Base-by-base conservation (phyloP, 2,329 filamentous ascomycete species). In the Ophiostoma quercus region DNA sequence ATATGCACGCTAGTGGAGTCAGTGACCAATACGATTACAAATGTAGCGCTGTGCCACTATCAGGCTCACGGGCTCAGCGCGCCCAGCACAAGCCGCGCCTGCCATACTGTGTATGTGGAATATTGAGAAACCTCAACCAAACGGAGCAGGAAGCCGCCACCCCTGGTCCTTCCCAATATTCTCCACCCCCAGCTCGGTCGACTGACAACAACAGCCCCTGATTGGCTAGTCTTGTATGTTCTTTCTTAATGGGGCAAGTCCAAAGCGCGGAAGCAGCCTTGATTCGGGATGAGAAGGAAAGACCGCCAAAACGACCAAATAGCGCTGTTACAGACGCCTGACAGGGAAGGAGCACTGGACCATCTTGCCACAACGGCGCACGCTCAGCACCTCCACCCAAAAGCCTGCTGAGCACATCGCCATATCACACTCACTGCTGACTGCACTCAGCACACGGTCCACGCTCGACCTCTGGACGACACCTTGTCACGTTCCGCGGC, bases 11-110 rank as follows among this genome's bases (percentile, higher is more conserved):
- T 12, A 14, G 57, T 32, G 29, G 54, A 25, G 22, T 22, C 41
- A 37, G 66, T 34, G 62, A 47, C 68, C 63, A 70, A 67, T 65
- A 70, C 32, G 63, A 70, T 70, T 66, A 70, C 66, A 70, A 70
- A 70, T 70, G 68, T 67, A 68, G 66, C 66, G 69, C 57, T 65
- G 54, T 67, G 37, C 63, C 32, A 62, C 43, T 63, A 70, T 62
- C 57, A 63, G 54, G 62, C 60, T 66, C 47, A 43, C 41, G 43
- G 16, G 19, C 47, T 57, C 51, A 57, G 51, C 51, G 65, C 54
- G 63, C 63, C 32, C 63, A 65, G 62, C 62, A 29, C 60, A 63
- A 37, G 25, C 60, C 60, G 62, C 19, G 34, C 62, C 62, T 65
- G 32, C 62, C n/a, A 32, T 25, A n/a, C n/a, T n/a, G n/a, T n/a